These are phyloP conservation scores for Angomonas ambiguus DNA, from an alignment of 208 protist species.

Conservation along the genomic window DNA sequence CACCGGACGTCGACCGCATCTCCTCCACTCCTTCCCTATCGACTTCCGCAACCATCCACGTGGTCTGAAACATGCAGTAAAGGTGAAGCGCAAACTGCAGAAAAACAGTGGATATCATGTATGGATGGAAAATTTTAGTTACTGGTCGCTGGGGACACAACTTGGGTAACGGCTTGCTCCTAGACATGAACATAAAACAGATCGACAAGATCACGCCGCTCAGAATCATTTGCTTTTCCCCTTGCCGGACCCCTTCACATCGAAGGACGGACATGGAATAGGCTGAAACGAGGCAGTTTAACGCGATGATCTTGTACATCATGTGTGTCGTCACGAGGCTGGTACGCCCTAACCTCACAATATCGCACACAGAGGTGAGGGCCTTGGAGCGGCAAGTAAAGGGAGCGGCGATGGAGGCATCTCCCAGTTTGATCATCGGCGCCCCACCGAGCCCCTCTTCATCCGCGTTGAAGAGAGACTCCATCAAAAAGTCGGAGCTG, in stretches of 20 bases:
- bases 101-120: conserved; percentile 93
- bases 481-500: conserved; percentile 82
- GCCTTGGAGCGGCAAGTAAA: conserved; percentile 92
- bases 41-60: conserved; percentile 67
- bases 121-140: conserved; percentile 93
- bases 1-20: conserved; percentile 33
- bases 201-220: conserved; percentile 92
- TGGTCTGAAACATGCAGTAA: conserved; percentile 84
- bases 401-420: conserved; percentile 92
- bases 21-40: conserved; percentile 47
- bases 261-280: conserved; percentile 97
- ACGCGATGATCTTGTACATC: conserved; percentile 99
- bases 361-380: conserved; percentile 87
- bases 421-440: conserved; percentile 91
- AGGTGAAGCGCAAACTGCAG: conserved; percentile 96
- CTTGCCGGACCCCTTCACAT: conserved; percentile 95
- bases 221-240: conserved; percentile 97
- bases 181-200: conserved; percentile 98
- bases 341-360: conserved; percentile 96
- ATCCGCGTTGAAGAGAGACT: conserved; percentile 86
- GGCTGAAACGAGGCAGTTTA: conserved; percentile 97
- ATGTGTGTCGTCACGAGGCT: conserved; percentile 98
- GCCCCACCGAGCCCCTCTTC: conserved; percentile 62
- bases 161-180: conserved; percentile 87
- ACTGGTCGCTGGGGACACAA: conserved; percentile 92